Conservation (phyloP, 805 yeast genomes). For the Debaryomyces prosopidis region DNA sequence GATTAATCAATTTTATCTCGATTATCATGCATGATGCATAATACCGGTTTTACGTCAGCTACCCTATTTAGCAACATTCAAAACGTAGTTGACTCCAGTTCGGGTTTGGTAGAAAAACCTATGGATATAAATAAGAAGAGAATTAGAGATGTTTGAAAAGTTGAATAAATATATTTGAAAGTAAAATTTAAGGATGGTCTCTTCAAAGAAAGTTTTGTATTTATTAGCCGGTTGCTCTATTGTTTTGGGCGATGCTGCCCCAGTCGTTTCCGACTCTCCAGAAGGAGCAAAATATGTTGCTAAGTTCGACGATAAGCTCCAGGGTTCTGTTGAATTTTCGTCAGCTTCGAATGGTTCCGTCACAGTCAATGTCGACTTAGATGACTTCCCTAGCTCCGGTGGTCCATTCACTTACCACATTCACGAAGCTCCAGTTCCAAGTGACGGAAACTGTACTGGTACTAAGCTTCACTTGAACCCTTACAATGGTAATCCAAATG, state of each 20-base stretch:
- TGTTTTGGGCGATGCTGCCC: conserved; percentile 21
- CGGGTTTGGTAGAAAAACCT: no score
- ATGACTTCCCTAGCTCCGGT: conserved; percentile 32
- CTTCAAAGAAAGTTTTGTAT: conserved; percentile 2
- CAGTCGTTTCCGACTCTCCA: conserved; percentile 30
- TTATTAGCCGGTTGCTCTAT: conserved; percentile 7
- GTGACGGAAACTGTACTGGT: conserved; percentile 38
- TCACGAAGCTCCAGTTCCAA: conserved; percentile 37
- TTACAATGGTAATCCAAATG: conserved; percentile 29
- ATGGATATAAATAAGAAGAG: no score
- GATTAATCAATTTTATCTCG: background rate
- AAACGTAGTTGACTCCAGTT: no score
- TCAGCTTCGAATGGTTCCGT: conserved; percentile 33
- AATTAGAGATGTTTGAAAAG: background rate
- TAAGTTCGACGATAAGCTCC: conserved; percentile 20
- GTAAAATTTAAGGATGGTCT: conserved; percentile 7
- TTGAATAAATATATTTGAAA: background rate
- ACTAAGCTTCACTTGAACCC: conserved; percentile 40
- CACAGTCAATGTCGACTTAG: conserved; percentile 29
- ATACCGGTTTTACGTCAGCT: no score
- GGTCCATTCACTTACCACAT: conserved; percentile 44
- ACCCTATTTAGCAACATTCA: no score
- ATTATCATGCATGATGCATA: background rate
- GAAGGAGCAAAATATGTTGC: conserved; percentile 28
- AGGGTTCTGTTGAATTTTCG: conserved; percentile 31